Evolutionary conservation across 2,329 filamentous ascomycete genomes (phyloP), one percentile per base, ranked within the genome.

Genomic region (Botrytis byssoidea): DNA sequence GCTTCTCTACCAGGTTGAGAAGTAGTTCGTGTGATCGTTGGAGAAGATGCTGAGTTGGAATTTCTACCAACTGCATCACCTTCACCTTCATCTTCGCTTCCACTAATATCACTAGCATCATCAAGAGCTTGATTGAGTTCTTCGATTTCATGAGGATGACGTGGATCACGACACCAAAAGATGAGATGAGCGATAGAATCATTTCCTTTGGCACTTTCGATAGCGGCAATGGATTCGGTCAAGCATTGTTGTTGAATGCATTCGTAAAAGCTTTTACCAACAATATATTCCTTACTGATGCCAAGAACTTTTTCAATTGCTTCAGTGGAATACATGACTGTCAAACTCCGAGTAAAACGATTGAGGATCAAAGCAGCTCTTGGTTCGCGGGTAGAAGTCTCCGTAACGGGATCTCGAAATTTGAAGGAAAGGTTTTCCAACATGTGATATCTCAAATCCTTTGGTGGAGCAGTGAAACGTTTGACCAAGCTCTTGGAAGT

Each of bases 151-250:
- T 73, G 65, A 42, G 85, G 86, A 73, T 87, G 84, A 44, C 91
- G 86, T 29, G 93, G 93, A 80, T 96, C 91, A 71, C 92, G 88
- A 79, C 92, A 95, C 88, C 90, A 93, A 81, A 97, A 97, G 29
- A 94, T 91, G 74, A 97, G 85, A 79, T 97, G 97, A 2, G 94
- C 93, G 79, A 97, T 96, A 2, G 94, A 97, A 81, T 97, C 93
- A 78, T 97, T 97, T 42, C 92, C 91, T 81, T 97, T 97, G 35
- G 94, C 93, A 77, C 92, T 92, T 82, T 97, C 94, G 46, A 97
- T 83, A 78, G 92, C 95, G 75, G 89, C 88, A 48, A 95, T 89
- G 5, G 93, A 93, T 77, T 96, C 92, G 14, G 88, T 85, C 42
- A 96, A 85, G 77, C 93, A 96, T 75, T 90, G 91, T 77, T 93